These are phyloP conservation scores for Cucumis variabilis DNA, from an alignment of 331 rosid species.

Conservation along the genomic window DNA sequence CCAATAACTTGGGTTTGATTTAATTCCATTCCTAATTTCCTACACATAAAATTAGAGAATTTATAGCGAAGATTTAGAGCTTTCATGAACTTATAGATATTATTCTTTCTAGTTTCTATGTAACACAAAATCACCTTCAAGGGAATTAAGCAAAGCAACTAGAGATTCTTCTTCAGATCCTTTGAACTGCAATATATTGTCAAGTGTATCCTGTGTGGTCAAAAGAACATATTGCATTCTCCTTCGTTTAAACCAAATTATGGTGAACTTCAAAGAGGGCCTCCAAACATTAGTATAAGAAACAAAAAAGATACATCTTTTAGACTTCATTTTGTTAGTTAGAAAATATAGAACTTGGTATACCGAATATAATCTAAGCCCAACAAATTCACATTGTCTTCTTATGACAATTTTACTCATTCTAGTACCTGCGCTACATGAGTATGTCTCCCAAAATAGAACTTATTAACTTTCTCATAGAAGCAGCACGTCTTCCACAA, in stretches of 20 bases:
- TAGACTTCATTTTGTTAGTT: not conserved
- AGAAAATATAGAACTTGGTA: too few relatives aligned
- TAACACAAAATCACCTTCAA: slow-evolving; percentile 72
- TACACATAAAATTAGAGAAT: not conserved
- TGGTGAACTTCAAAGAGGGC: not conserved
- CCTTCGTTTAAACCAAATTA: not conserved
- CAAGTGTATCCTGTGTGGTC: slow-evolving; percentile 64
- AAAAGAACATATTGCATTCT: slow-evolving; percentile 17
- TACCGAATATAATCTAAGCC: too few relatives aligned
- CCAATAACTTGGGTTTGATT: not conserved
- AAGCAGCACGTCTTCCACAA: too few relatives aligned
- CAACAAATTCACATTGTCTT: too few relatives aligned
- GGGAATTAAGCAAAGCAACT: slow-evolving; percentile 54
- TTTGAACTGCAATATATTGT: slow-evolving; percentile 61
- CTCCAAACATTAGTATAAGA: not conserved
- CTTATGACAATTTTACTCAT: too few relatives aligned
- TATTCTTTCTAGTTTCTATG: slow-evolving; percentile 61
- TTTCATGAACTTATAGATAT: slow-evolving; percentile 64
- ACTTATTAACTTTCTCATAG: too few relatives aligned
- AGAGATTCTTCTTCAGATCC: slow-evolving; percentile 62
- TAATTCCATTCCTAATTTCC: not conserved
- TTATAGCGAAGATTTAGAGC: not conserved
- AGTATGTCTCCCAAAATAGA: too few relatives aligned
- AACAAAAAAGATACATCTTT: not conserved
- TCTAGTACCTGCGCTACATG: too few relatives aligned